A percentile compares a stretch with the other conserved stretches of the same genome.
Conservation (phyloP, 108 stramenopile species). For the Fragilariopsis cylindrus region DNA sequence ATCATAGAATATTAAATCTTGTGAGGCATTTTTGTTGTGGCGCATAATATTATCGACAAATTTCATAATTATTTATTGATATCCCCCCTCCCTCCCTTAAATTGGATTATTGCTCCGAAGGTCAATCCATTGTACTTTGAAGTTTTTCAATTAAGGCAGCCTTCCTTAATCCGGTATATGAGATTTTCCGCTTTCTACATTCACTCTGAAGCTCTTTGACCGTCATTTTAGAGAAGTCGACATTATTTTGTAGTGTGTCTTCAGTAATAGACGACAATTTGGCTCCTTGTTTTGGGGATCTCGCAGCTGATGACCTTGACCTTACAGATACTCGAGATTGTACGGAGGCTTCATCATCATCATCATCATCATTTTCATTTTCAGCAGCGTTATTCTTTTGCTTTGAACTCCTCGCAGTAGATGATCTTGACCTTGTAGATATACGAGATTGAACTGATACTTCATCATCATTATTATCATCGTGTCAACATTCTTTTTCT, state of each 20-base stretch:
- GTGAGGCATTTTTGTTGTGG: too few relatives aligned
- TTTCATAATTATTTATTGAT: too few relatives aligned
- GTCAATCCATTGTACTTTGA: too few relatives aligned
- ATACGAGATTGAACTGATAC: conserved; percentile 5
- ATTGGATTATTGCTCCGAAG: too few relatives aligned
- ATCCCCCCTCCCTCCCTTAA: too few relatives aligned
- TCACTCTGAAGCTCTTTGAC: background rate
- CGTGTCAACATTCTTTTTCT: background rate
- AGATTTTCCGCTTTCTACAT: background rate
- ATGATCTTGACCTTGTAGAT: conserved; percentile 8
- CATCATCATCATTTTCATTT: background rate
- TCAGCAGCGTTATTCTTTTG: background rate
- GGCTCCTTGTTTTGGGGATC: too few relatives aligned
- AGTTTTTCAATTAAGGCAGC: too few relatives aligned
- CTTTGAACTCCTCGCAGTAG: background rate
- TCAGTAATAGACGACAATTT: background rate
- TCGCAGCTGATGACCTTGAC: background rate
- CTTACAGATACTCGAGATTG: background rate
- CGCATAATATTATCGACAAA: too few relatives aligned
- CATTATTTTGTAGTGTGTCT: background rate
- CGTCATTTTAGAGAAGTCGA: background rate
- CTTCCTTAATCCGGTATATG: too few relatives aligned
- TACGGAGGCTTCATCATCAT: background rate
- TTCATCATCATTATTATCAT: conserved; percentile 8
- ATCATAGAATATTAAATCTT: too few relatives aligned